Base-by-base conservation (phyloP, 306 rosid genomes). In the Malus sylvestris region DNA sequence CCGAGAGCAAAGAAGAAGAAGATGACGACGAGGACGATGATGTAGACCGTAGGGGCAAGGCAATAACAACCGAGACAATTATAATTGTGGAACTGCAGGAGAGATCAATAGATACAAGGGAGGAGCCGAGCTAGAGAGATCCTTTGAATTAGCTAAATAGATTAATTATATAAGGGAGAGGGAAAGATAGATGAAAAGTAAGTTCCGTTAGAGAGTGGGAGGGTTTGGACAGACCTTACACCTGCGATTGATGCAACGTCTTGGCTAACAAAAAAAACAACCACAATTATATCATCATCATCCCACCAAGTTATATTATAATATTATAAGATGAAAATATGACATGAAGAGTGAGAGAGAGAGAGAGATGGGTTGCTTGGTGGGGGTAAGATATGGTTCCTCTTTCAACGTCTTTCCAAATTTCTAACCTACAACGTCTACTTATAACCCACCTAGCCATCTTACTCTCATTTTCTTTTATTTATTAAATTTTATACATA, bases 341-440 rank as follows among this genome's bases (percentile, higher is more conserved):
- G 78, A 67, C 63, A 72, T 63, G 72, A 38, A 7, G 42, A 35
- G 40, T 6, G 40, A 35, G 40, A 35, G 46, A 60, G 62, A 52
- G 60, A 69, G 35, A 74, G 33, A 55, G 42, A 70, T 27, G 80
- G 92, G 91, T 93, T 90, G 98, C 94, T 93, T 91, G 89, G 98
- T 82, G 79, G 83, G 81, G 81, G 85, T 72, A 85, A 82, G 61
- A 85, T 86, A 91, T 90, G 86, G 94, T 93, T 93, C 89, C 90
- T 90, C 97, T 90, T 91, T 94, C 98, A 94, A 91, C 93, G 80
- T 94, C 97, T 87, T 81, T 79, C 88, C 82, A 74, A 86, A 85
- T 93, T 93, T 93, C 98, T 85, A 91, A 93, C 98, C 98, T 91
- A 93, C 94, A 91, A 88, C 97, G 82, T 90, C 98, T 93, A 93